Evolutionary conservation across 2,329 filamentous ascomycete genomes (phyloP).

Genomic region (Paraphaeosphaeria minitans): DNA sequence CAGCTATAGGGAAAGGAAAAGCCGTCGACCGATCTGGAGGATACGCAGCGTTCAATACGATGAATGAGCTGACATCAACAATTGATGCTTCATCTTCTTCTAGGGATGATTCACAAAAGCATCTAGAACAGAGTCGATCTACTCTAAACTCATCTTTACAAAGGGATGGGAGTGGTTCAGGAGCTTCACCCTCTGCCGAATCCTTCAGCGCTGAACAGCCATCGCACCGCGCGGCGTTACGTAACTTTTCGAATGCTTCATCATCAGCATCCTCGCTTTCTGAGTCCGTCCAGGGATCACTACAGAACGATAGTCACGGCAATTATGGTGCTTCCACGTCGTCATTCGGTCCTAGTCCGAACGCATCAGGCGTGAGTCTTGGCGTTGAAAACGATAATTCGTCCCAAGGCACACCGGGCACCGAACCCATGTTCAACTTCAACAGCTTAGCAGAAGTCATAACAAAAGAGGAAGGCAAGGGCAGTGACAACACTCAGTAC

Average conservation of each 20-base stretch:
- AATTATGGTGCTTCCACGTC: conserved; percentile 48
- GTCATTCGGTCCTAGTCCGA: conserved; percentile 57
- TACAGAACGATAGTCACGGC: conserved; percentile 30
- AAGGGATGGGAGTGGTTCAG: conserved; percentile 40
- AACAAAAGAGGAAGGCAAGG: conserved; percentile 59
- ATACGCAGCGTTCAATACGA: conserved; percentile 48
- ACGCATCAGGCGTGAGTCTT: conserved; percentile 58
- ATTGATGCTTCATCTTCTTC: conserved; percentile 41
- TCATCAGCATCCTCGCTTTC: conserved; percentile 78
- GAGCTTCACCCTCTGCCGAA: conserved; percentile 52
- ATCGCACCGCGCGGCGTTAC: conserved; percentile 69
- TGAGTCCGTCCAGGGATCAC: conserved; percentile 62
- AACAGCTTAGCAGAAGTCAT: conserved; percentile 85
- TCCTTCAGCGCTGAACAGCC: conserved; percentile 35
- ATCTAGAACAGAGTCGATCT: conserved; percentile 51
- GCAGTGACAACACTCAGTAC: conserved; percentile 52
- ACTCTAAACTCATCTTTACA: conserved; percentile 44
- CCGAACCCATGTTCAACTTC: conserved; percentile 91
- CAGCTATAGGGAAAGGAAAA: conserved; percentile 54
- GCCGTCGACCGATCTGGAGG: conserved; percentile 50
- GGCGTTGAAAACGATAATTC: conserved; percentile 35
- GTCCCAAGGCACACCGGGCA: conserved; percentile 52
- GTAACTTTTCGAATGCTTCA: conserved; percentile 85
- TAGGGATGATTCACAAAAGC: conserved; percentile 50
- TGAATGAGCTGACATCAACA: conserved; percentile 51